Evolutionary conservation across 2,329 filamentous ascomycete genomes (phyloP).

Genomic region (Tolypocladium guangdongense): DNA sequence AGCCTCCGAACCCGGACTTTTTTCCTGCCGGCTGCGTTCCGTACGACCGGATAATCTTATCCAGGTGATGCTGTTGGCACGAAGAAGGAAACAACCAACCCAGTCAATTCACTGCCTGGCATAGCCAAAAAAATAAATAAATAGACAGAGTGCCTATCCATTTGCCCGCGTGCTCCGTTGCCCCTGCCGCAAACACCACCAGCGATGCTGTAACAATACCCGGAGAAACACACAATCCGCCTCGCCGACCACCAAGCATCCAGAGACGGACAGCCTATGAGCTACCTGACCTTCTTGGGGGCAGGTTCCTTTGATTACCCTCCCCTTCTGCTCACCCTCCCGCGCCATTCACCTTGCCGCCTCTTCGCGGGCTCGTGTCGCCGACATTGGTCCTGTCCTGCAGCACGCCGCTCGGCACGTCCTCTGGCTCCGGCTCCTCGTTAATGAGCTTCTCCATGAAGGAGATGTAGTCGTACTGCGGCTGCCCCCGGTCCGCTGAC

Average conservation of each 20-base stretch:
- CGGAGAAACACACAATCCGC: neutral
- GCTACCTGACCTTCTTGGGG: neutral
- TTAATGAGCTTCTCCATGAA: constrained; percentile 87
- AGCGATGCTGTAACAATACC: neutral
- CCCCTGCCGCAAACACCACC: neutral
- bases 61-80: neutral
- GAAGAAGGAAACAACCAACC: neutral
- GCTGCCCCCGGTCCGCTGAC: constrained; percentile 69
- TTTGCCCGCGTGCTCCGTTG: neutral
- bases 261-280: too few relatives aligned
- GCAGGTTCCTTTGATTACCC: neutral
- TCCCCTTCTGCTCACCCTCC: constrained; percentile 3
- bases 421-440: constrained; percentile 19
- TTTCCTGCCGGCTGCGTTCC: neutral
- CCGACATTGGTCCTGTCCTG: constrained; percentile 23
- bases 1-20: neutral
- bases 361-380: constrained; percentile 20
- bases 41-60: too few relatives aligned
- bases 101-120: neutral
- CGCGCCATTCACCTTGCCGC: constrained; percentile 23
- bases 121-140: neutral
- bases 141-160: neutral
- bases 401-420: constrained; percentile 17
- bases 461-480: constrained; percentile 90
- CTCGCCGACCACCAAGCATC: neutral